Percentiles rank a stretch among this genome's conserved stretches.
phyloP scores from a whole-genome alignment of 176 grass and related monocot genomes.

The Pontederia paniculata region DNA sequence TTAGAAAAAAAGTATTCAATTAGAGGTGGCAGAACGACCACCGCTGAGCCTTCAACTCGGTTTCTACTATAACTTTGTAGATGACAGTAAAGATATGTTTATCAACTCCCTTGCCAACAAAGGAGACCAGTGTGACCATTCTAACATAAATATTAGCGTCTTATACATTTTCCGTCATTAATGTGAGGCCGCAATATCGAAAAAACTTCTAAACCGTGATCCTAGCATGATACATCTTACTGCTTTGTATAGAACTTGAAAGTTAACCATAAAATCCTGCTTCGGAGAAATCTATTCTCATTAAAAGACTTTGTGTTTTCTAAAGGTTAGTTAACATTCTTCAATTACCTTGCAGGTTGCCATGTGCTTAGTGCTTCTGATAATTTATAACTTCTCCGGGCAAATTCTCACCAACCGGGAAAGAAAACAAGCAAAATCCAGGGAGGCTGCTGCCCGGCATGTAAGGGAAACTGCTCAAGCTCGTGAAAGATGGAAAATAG shows the following conservation, averaged over 20 bases:
- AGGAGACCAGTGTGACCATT: no score
- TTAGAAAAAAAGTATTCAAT: no score
- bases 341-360: slow-evolving; percentile 35
- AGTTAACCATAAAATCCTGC: neutral
- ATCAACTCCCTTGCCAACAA: no score
- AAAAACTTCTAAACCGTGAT: no score
- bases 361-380: slow-evolving; percentile 50
- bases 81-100: no score
- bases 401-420: slow-evolving; percentile 75
- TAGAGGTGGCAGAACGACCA: no score
- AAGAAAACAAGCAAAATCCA: slow-evolving; percentile 81
- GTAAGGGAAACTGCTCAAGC: slow-evolving; percentile 55
- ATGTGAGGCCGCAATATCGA: no score
- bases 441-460: slow-evolving; percentile 65
- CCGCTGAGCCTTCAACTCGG: no score
- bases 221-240: no score
- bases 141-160: no score
- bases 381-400: slow-evolving; percentile 90
- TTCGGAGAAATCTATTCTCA: neutral
- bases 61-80: no score
- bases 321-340: neutral
- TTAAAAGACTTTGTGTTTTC: neutral
- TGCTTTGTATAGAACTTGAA: neutral
- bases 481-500: slow-evolving; percentile 70
- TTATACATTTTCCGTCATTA: no score